A percentile compares a stretch with the other conserved stretches of the same genome.
phyloP scores from a whole-genome alignment of 495 filamentous ascomycete species.

The Hypoxylon fragiforme region DNA sequence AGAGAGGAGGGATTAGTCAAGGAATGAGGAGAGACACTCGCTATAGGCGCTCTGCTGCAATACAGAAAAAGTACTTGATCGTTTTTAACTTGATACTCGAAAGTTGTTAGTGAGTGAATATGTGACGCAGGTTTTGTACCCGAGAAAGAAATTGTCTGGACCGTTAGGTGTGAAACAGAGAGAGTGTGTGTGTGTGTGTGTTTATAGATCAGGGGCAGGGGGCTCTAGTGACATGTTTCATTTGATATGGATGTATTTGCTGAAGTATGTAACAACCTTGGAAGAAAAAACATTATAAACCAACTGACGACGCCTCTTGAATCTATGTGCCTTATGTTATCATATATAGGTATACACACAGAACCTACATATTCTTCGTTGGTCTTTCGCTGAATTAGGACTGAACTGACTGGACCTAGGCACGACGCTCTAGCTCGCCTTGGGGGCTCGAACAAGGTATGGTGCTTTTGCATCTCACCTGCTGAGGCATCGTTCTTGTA shows the following conservation, averaged over 20 bases:
- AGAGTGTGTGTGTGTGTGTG: not conserved
- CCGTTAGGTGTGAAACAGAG: not conserved
- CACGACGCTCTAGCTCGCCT: too few relatives aligned
- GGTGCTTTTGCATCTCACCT: too few relatives aligned
- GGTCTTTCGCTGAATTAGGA: too few relatives aligned
- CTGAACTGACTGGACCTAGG: too few relatives aligned
- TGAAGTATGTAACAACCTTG: too few relatives aligned
- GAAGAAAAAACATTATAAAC: too few relatives aligned
- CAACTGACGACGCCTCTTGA: not conserved
- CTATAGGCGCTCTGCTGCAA: conserved; percentile 37
- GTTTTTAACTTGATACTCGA: conserved; percentile 13
- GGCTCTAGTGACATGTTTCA: not conserved
- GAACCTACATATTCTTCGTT: too few relatives aligned
- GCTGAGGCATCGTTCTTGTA: too few relatives aligned
- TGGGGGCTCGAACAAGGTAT: too few relatives aligned
- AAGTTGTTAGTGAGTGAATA: not conserved
- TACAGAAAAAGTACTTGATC: conserved; percentile 31
- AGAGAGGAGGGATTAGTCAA: conserved; percentile 2
- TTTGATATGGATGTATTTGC: not conserved
- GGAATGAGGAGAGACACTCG: conserved; percentile 28
- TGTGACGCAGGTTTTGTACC: not conserved
- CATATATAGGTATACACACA: too few relatives aligned
- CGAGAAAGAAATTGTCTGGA: not conserved
- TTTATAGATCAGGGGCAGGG: not conserved
- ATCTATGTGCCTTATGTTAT: not conserved